Evolutionary conservation across 306 rosid genomes (phyloP).

Genomic region (Rosa multiflora): DNA sequence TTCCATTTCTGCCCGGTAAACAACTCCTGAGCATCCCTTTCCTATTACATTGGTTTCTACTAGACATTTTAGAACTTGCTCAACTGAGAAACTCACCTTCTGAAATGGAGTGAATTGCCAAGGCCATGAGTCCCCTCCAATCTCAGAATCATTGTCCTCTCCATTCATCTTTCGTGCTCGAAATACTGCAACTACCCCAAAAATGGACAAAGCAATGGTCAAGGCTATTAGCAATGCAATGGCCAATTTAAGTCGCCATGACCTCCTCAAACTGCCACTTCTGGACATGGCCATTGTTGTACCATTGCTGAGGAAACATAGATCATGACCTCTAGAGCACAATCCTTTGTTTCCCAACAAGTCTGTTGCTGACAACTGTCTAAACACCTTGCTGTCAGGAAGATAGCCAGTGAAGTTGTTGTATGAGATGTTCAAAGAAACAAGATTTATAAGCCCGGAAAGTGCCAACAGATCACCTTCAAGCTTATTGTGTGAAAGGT

Average conservation of each 20-base stretch:
- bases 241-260: conserved; percentile 49
- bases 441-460: conserved; percentile 67
- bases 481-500: conserved; percentile 70
- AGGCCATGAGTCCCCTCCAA: conserved; percentile 67
- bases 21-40: conserved; percentile 83
- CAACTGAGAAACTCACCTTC: conserved; percentile 74
- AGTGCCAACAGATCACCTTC: conserved; percentile 67
- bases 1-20: conserved; percentile 66
- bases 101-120: conserved; percentile 90
- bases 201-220: conserved; percentile 51
- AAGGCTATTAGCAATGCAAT: conserved; percentile 58
- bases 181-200: conserved; percentile 49
- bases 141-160: conserved; percentile 65
- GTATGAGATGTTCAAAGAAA: conserved; percentile 75
- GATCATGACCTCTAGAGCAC: conserved; percentile 57
- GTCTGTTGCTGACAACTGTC: conserved; percentile 54
- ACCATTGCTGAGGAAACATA: conserved; percentile 55
- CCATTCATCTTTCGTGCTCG: conserved; percentile 49
- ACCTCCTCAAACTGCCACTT: conserved; percentile 31
- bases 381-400: conserved; percentile 73
- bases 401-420: conserved; percentile 76
- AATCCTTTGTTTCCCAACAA: conserved; percentile 68
- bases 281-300: conserved; percentile 29
- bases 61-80: conserved; percentile 63
- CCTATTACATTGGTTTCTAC: conserved; percentile 80